These are phyloP conservation scores for Acanthamoeba royreba DNA, from an alignment of 208 protist species.

Conservation along the genomic window DNA sequence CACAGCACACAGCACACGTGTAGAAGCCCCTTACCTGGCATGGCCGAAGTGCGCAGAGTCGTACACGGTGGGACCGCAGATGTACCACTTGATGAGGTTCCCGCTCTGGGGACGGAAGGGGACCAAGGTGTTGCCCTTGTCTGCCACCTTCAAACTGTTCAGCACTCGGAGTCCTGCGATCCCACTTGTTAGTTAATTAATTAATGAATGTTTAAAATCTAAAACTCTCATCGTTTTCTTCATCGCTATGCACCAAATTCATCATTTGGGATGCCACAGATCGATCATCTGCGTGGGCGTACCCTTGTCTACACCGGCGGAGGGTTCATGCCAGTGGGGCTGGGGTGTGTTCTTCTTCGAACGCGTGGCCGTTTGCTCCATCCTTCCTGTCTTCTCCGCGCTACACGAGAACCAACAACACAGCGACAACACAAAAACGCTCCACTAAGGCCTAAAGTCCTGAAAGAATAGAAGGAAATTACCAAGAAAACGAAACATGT, in stretches of 20 bases:
- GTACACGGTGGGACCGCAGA: conserved; percentile 96
- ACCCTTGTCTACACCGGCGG: neutral
- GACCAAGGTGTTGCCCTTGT: neutral
- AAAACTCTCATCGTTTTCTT: neutral
- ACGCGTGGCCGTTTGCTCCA: neutral
- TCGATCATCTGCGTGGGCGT: neutral
- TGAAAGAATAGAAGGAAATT: too few relatives aligned
- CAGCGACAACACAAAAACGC: neutral
- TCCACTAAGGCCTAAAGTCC: too few relatives aligned
- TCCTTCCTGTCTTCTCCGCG: neutral
- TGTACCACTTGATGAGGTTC: conserved; percentile 87
- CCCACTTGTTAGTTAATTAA: neutral
- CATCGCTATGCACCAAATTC: neutral
- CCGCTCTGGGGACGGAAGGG: neutral
- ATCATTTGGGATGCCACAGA: neutral
- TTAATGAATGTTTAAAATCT: neutral
- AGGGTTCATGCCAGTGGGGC: neutral
- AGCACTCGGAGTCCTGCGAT: neutral
- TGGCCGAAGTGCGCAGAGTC: conserved; percentile 97
- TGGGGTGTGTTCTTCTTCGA: neutral
- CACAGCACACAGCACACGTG: neutral
- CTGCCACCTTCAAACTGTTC: neutral
- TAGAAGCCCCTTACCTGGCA: conserved; percentile 72
- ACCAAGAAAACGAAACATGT: too few relatives aligned
- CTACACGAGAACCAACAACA: neutral